Base-by-base conservation (phyloP, 75 land plant species). In the Adiantum capillusveneris region DNA sequence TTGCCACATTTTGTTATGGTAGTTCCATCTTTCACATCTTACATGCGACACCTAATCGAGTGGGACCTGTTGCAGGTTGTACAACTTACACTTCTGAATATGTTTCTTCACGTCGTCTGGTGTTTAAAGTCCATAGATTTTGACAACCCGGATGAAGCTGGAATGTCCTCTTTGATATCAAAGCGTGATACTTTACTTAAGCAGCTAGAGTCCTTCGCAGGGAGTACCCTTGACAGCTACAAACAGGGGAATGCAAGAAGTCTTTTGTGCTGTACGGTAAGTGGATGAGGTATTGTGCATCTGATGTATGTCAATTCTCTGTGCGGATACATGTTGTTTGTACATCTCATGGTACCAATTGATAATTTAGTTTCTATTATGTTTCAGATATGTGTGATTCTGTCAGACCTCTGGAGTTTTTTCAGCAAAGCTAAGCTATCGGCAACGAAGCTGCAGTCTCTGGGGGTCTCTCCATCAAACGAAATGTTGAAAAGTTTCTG, bases 321-420 rank as follows among this genome's bases (percentile, higher is more conserved):
- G 3, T 34, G 37, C 37, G 9, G 37, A 34, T 34, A 5, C 37
- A 5, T 34, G 37, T 34, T 5, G 37, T 9, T 34, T 34, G 7
- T 5, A 34, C 49, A n/a, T 46, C 14, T 20, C 14, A 5, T 6
- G 21, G 21, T 3, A 46, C 2, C n/a, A n/a, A 6, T 5, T 46
- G 5, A 14, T 7, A 46, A 17, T 2, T 46, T 6, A 20, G 49
- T 20, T 46, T 17, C 49, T 17, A 2, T 17, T 17, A 6, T 17
- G 5, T 20, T 46, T 46, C n/a, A 93, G 98, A 83, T 88, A 41
- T 78, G 84, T 63, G 53, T 56, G 29, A 89, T 89, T 55, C 68
- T 77, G 57, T 84, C 83, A 17, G 96, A 93, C 29, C 18, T 81
- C 13, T 93, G 98, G 94, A 74, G 77, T 62, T 73, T 88, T 58